A percentile compares a stretch with the other conserved stretches of the same genome.
Evolutionary conservation across 306 rosid species (phyloP).

Genomic region (Dryas octopetala): DNA sequence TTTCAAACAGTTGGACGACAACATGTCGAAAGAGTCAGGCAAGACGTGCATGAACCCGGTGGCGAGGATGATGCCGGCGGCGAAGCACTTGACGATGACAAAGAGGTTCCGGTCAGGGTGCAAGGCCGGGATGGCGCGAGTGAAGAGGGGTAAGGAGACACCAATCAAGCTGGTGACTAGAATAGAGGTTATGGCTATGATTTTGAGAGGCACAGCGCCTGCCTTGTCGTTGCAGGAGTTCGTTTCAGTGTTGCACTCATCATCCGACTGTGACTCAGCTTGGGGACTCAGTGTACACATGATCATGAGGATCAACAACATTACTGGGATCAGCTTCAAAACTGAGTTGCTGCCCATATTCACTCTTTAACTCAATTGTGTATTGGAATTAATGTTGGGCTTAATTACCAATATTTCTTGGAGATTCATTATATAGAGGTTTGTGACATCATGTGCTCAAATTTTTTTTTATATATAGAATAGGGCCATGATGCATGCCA

Average conservation of each 20-base stretch:
- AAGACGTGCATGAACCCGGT: conserved; percentile 77
- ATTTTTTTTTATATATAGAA: no score
- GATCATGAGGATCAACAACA: no score
- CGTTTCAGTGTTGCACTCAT: conserved; percentile 34
- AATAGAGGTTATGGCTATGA: conserved; percentile 58
- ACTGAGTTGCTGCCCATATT: no score
- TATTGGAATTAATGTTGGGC: no score
- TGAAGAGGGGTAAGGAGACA: conserved; percentile 43
- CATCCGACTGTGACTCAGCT: conserved; percentile 21
- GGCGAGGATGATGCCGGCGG: conserved; percentile 61
- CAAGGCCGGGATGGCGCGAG: conserved; percentile 49
- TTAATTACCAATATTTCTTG: no score
- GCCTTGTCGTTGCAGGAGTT: conserved; percentile 48
- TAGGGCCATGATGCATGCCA: no score
- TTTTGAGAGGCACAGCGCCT: conserved; percentile 48
- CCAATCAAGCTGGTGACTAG: conserved; percentile 62
- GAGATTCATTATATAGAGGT: no score
- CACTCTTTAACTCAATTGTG: no score
- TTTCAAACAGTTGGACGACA: conserved; percentile 50
- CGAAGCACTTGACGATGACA: conserved; percentile 57
- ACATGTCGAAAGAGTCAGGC: conserved; percentile 67
- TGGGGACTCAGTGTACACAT: conserved; percentile 24
- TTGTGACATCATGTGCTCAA: no score
- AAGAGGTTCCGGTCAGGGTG: conserved; percentile 58
- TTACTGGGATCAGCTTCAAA: no score